Conservation (phyloP, 2,329 filamentous ascomycete species). For the Emericellopsis cladophorae region DNA sequence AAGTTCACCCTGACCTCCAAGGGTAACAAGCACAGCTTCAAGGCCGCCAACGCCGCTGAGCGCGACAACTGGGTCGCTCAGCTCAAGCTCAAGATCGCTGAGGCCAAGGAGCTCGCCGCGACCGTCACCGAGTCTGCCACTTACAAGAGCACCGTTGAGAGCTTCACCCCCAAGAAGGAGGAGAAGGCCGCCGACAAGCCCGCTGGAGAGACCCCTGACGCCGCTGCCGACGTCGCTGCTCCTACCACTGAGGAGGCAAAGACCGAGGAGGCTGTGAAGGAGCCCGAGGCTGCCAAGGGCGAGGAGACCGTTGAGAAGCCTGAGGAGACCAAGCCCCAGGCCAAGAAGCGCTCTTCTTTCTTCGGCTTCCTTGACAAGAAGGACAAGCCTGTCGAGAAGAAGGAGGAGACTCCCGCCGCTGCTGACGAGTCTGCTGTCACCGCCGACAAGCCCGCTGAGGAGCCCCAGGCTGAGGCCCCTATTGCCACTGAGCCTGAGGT, state of each 20-base stretch:
- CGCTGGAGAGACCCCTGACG: constrained; percentile 16
- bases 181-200: constrained; percentile 21
- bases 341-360: constrained; percentile 53
- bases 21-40: constrained; percentile 89
- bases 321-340: constrained; percentile 48
- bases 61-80: constrained; percentile 88
- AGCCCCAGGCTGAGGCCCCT: constrained; percentile 14
- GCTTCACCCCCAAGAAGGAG: constrained; percentile 43
- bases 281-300: constrained; percentile 16
- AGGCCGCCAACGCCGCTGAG: constrained; percentile 61
- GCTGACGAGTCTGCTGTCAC: constrained; percentile 19
- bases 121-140: constrained; percentile 65
- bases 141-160: constrained; percentile 79
- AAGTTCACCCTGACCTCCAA: constrained; percentile 81
- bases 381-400: constrained; percentile 35
- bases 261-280: constrained; percentile 14
- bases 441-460: constrained; percentile 20
- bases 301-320: constrained; percentile 32
- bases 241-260: constrained; percentile 13
- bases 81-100: constrained; percentile 67
- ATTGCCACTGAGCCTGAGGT: constrained; percentile 20
- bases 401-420: constrained; percentile 15
- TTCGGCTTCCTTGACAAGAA: constrained; percentile 51
- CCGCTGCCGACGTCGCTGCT: constrained; percentile 14
- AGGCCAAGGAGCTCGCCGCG: constrained; percentile 72